These are phyloP conservation scores for Cairneyella variabilis DNA, from an alignment of 495 filamentous ascomycete species.

Conservation along the genomic window DNA sequence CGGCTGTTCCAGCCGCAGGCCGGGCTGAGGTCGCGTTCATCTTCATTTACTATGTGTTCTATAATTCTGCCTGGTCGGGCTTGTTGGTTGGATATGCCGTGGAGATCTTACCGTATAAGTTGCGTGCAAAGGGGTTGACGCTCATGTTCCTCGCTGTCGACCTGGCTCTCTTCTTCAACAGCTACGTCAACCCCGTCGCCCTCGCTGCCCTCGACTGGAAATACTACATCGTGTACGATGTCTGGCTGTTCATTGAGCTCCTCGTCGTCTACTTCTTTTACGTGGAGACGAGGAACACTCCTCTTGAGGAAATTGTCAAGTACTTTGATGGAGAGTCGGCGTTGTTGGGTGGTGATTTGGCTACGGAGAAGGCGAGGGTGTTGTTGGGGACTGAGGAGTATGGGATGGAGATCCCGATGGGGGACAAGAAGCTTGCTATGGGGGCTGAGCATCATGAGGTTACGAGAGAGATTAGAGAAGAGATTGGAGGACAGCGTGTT, in stretches of 20 bases:
- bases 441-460: too few relatives aligned
- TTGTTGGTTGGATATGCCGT: constrained; percentile 36
- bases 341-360: constrained; percentile 17
- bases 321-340: constrained; percentile 22
- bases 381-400: too few relatives aligned
- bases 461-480: too few relatives aligned
- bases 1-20: not conserved
- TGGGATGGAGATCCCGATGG: too few relatives aligned
- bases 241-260: constrained; percentile 40
- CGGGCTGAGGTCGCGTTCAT: constrained; percentile 37
- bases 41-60: constrained; percentile 40
- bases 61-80: constrained; percentile 36
- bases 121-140: constrained; percentile 42
- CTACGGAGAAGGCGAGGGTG: constrained; percentile 10
- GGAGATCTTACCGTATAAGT: constrained; percentile 34
- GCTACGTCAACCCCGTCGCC: constrained; percentile 45
- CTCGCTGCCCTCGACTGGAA: constrained; percentile 41
- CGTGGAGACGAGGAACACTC: constrained; percentile 23
- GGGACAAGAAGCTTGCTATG: too few relatives aligned
- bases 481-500: too few relatives aligned
- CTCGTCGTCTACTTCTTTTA: constrained; percentile 47
- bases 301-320: constrained; percentile 24
- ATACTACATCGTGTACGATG: constrained; percentile 41
- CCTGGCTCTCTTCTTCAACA: constrained; percentile 42
- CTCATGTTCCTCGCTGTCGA: constrained; percentile 40